Base-by-base conservation (phyloP, 108 stramenopile genomes). In the Cyclotella choctawhatcheeana region DNA sequence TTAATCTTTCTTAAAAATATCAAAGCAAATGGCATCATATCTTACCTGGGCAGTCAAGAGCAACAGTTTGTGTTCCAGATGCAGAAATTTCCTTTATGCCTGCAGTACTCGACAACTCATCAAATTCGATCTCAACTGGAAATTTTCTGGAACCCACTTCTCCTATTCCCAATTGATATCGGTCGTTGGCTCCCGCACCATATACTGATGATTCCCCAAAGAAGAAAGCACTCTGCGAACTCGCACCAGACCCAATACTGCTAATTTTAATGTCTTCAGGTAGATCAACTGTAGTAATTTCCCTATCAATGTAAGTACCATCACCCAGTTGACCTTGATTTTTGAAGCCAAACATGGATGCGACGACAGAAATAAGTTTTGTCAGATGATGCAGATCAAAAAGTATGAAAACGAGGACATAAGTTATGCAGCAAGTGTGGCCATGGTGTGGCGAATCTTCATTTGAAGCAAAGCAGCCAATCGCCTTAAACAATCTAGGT, bases 301-400 rank as follows among this genome's bases (percentile, higher is more conserved):
- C 32, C n/a, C 43, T 53, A 45, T 79, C 69, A 48, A 65, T 59
- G 24, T 61, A 52, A 10, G 71, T 60, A 4, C 78, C 78, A 79
- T 79, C 78, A 30, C 78, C 78, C 13, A 79, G 59, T 35, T 79
- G 78, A 5, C 78, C 78, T 53, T 61, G 58, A n/a, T n/a, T n/a
- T n/a, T n/a, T n/a, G n/a, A n/a, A n/a, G n/a, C n/a, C n/a, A n/a
- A n/a, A n/a, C n/a, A n/a, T n/a, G n/a, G n/a, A n/a, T n/a, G n/a
- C n/a, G n/a, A n/a, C n/a, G n/a, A n/a, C n/a, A n/a, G n/a, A n/a
- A n/a, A n/a, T n/a, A n/a, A n/a, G n/a, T n/a, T n/a, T n/a, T n/a
- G n/a, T n/a, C n/a, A n/a, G n/a, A n/a, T n/a, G n/a, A n/a, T n/a
- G n/a, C n/a, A n/a, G n/a, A n/a, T n/a, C n/a, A n/a, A n/a, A n/a